phyloP scores from a whole-genome alignment of 164 flowering plant genomes.

The Berberis thunbergii region DNA sequence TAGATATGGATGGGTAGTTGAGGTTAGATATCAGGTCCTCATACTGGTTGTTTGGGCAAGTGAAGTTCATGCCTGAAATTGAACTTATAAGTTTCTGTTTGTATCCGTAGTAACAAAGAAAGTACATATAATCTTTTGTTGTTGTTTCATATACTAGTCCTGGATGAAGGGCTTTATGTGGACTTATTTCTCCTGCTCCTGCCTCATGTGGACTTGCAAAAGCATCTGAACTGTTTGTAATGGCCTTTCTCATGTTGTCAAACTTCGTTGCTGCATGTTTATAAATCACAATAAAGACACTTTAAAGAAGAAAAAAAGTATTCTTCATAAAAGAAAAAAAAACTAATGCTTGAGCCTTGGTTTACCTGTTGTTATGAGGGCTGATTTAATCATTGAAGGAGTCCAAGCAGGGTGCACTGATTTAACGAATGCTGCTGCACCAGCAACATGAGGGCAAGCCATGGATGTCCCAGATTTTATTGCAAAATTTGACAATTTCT shows the following conservation, averaged over 20 bases:
- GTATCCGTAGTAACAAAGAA: conserved; percentile 64
- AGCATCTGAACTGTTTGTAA: conserved; percentile 36
- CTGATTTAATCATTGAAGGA: conserved; percentile 74
- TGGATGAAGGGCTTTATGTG: conserved; percentile 54
- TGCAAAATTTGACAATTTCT: conserved; percentile 31
- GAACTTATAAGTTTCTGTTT: conserved; percentile 35
- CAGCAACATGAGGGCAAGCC: conserved; percentile 89
- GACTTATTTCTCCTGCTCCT: conserved; percentile 74
- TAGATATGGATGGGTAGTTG: conserved; percentile 81
- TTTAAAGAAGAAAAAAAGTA: background rate
- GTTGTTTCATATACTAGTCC: conserved; percentile 70
- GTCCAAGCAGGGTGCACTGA: conserved; percentile 49
- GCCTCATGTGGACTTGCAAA: conserved; percentile 54
- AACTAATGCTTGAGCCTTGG: background rate
- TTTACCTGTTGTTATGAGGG: conserved; percentile 83
- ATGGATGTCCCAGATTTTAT: conserved; percentile 83
- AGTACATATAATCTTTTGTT: conserved; percentile 37
- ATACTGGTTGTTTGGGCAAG: conserved; percentile 37
- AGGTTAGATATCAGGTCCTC: conserved; percentile 49
- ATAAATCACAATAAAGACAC: background rate
- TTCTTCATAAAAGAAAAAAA: background rate
- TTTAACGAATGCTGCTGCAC: conserved; percentile 60
- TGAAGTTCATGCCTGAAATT: conserved; percentile 38
- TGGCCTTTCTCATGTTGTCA: conserved; percentile 41
- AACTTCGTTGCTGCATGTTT: conserved; percentile 39